Evolutionary conservation across 2,329 filamentous ascomycete genomes (phyloP).

Genomic region (Arthrobotrys pseudoclavata): DNA sequence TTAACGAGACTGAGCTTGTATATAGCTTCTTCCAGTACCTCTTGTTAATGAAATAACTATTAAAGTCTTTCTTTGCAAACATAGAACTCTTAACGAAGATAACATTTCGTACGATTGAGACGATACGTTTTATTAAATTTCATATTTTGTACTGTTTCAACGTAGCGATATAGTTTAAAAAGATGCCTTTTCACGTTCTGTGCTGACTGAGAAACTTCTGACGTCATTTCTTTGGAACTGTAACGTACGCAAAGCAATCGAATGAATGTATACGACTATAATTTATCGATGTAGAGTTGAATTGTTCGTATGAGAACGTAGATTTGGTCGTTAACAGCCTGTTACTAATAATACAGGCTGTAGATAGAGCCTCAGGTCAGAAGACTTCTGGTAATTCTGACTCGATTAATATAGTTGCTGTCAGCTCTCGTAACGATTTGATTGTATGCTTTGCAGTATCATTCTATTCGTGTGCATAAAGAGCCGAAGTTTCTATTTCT

Average conservation of each 20-base stretch:
- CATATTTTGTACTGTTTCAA: slow-evolving; percentile 6
- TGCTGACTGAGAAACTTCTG: background rate
- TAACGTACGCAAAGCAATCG: slow-evolving; percentile 29
- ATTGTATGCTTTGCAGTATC: background rate
- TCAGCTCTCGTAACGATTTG: background rate
- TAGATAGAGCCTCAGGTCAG: slow-evolving; percentile 35
- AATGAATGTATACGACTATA: slow-evolving; percentile 10
- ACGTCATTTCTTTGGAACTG: background rate
- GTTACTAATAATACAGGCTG: background rate
- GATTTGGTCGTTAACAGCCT: background rate
- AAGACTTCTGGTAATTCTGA: background rate
- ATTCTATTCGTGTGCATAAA: slow-evolving; percentile 6
- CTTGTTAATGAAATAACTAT: slow-evolving; percentile 9
- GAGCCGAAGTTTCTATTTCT: no score
- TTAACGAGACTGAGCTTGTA: background rate
- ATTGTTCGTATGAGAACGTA: background rate
- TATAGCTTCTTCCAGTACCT: background rate
- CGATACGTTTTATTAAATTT: slow-evolving; percentile 6
- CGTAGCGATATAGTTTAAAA: background rate
- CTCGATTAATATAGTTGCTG: background rate
- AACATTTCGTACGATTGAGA: slow-evolving; percentile 1
- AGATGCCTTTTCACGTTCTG: background rate
- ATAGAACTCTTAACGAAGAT: slow-evolving; percentile 49
- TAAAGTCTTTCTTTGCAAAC: slow-evolving; percentile 17
- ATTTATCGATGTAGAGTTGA: background rate